Evolutionary conservation across 2,329 filamentous ascomycete genomes (phyloP), one percentile per base, ranked within the genome.

Genomic region (Chaetomium olivaceum): DNA sequence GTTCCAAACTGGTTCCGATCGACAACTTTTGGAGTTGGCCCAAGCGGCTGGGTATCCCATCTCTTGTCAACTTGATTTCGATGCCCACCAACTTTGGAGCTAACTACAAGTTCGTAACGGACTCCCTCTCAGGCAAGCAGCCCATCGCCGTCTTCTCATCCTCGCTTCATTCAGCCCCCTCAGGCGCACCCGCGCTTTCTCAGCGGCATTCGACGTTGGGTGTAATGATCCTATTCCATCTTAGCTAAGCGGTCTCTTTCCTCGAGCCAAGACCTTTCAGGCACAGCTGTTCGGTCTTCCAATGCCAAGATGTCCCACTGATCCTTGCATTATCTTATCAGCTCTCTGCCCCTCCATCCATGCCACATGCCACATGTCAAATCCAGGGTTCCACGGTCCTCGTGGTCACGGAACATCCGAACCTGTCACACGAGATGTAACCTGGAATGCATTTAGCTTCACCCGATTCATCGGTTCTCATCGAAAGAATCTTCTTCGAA

Each of bases 251-350:
- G 51, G 51, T 27, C 14, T 54, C 9, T 29, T 54, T 54, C 51
- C 51, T 23, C 51, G 7, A 25, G 51, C 51, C 54, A 57, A 57
- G 31, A 5, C 31, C 36, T 23, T 23, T 54, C 51, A 54, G 51
- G 52, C 52, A 56, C 52, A 19, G 60, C 52, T 29, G 54, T 63
- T 63, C 16, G 43, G 25, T 21, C n/a, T 55, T 51, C 23, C 43
- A 9, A 16, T 31, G 64, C 64, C 64, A 66, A 66, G 60, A 57
- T 29, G 27, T 29, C 27, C 25, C 23, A 14, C 58, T 19, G 19
- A 57, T 48, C 43, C 29, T 14, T n/a, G 46, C 55, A 39, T 61
- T 66, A 67, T 64, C 65, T 67, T 67, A 67, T 67, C 65, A 29
- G 36, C 19, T 9, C 2, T 9, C 36, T 57, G 56, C 60, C 61